These are phyloP conservation scores for Ceratobasidium sp. DNA, from an alignment of 1,284 basidiomycete species.

Conservation along the genomic window DNA sequence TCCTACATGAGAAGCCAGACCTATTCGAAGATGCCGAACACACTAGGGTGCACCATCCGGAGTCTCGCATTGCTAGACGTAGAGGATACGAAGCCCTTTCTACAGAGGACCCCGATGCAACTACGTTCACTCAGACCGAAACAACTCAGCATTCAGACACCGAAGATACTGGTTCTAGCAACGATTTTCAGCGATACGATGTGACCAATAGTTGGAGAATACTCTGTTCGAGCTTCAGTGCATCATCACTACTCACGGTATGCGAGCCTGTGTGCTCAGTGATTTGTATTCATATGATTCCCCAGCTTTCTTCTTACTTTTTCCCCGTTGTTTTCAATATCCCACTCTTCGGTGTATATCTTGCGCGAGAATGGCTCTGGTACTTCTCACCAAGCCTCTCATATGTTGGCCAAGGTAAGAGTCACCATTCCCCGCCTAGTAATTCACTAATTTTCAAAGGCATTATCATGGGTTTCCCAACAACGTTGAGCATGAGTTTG, in stretches of 20 bases:
- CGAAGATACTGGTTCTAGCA: slow-evolving; percentile 49
- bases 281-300: background rate
- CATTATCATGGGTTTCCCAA: slow-evolving; percentile 98
- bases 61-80: slow-evolving; percentile 59
- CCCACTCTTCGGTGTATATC: slow-evolving; percentile 86
- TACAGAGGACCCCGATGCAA: slow-evolving; percentile 50
- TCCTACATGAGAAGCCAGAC: slow-evolving; percentile 66
- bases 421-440: background rate
- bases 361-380: slow-evolving; percentile 92
- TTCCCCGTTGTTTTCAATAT: slow-evolving; percentile 91
- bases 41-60: slow-evolving; percentile 52
- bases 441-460: slow-evolving; percentile 57
- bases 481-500: slow-evolving; percentile 91
- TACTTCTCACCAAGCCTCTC: slow-evolving; percentile 92
- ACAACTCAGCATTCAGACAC: slow-evolving; percentile 37
- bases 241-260: slow-evolving; percentile 75
- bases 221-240: slow-evolving; percentile 76
- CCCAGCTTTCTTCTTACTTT: slow-evolving; percentile 78
- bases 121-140: slow-evolving; percentile 25
- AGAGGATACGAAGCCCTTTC: slow-evolving; percentile 61
- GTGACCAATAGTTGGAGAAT: slow-evolving; percentile 70
- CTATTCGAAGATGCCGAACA: background rate
- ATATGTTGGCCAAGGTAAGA: slow-evolving; percentile 85
- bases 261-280: slow-evolving; percentile 47
- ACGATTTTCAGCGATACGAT: slow-evolving; percentile 41